Evolutionary conservation across 495 filamentous ascomycete genomes (phyloP).

Genomic region (Delitschia confertaspora): DNA sequence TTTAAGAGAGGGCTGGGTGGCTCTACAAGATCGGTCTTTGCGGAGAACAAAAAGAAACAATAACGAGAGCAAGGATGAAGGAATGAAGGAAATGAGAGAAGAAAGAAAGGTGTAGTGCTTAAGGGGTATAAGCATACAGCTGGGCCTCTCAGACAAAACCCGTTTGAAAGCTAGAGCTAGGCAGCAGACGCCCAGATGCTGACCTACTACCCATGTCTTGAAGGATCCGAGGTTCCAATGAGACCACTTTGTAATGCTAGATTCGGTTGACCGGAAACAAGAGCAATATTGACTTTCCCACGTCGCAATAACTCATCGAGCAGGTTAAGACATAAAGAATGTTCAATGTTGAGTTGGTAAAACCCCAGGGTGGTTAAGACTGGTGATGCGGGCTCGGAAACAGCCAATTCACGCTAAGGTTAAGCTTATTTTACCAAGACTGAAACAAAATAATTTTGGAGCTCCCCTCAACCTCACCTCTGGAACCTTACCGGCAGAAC

Average conservation of each 20-base stretch:
- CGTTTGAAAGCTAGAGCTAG: slow-evolving; percentile 17
- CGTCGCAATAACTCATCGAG: no score
- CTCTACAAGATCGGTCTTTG: not conserved
- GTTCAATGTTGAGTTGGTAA: no score
- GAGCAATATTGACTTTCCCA: no score
- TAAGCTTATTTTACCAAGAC: slow-evolving; percentile 19
- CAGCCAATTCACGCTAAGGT: slow-evolving; percentile 24
- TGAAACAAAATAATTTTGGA: slow-evolving; percentile 9
- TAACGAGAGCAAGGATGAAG: not conserved
- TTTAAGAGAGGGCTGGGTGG: not conserved
- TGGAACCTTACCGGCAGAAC: not conserved
- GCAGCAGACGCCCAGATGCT: slow-evolving; percentile 18
- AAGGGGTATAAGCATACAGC: no score
- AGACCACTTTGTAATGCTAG: no score
- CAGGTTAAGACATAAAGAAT: no score
- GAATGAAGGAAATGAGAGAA: slow-evolving; percentile 2
- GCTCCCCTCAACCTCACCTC: not conserved
- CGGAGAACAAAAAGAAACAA: not conserved
- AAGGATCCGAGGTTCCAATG: no score
- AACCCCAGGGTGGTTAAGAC: no score
- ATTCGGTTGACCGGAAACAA: no score
- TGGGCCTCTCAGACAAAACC: slow-evolving; percentile 7
- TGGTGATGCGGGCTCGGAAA: no score
- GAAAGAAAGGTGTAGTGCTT: not conserved
- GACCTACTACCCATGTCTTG: slow-evolving; percentile 12